phyloP scores from a whole-genome alignment of 2,329 filamentous ascomycete species.

The Epichloe gansuensis region DNA sequence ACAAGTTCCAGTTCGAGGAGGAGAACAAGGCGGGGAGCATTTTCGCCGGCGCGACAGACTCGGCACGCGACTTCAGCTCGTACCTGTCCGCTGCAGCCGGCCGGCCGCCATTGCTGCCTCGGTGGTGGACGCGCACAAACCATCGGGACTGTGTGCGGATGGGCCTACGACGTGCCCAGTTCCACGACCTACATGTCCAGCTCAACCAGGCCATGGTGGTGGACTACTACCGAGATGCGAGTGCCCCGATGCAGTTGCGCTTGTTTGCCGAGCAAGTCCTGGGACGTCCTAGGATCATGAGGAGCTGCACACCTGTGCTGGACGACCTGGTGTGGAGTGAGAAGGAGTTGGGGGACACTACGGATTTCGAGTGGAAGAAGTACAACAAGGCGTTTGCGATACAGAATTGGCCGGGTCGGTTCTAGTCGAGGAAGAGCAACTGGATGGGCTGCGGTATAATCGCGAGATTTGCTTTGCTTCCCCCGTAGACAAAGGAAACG shows the following conservation, averaged over 20 bases:
- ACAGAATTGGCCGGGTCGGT: background rate
- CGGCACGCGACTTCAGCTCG: conserved; percentile 17
- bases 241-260: conserved; percentile 30
- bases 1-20: conserved; percentile 15
- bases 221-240: conserved; percentile 24
- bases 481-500: too few relatives aligned
- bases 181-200: conserved; percentile 14
- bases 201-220: conserved; percentile 19
- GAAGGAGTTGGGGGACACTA: background rate
- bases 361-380: background rate
- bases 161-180: conserved; percentile 12
- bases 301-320: background rate
- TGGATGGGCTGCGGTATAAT: too few relatives aligned
- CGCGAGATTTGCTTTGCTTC: too few relatives aligned
- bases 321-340: background rate
- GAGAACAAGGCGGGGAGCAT: conserved; percentile 10
- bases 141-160: conserved; percentile 19
- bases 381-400: background rate
- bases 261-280: conserved; percentile 27
- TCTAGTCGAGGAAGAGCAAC: background rate
- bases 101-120: conserved; percentile 19
- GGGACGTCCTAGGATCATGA: background rate
- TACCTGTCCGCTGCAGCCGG: conserved; percentile 16
- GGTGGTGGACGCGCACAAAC: conserved; percentile 26
- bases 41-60: conserved; percentile 10